phyloP scores from a whole-genome alignment of 108 stramenopile species.

The Nitzschia palea region DNA sequence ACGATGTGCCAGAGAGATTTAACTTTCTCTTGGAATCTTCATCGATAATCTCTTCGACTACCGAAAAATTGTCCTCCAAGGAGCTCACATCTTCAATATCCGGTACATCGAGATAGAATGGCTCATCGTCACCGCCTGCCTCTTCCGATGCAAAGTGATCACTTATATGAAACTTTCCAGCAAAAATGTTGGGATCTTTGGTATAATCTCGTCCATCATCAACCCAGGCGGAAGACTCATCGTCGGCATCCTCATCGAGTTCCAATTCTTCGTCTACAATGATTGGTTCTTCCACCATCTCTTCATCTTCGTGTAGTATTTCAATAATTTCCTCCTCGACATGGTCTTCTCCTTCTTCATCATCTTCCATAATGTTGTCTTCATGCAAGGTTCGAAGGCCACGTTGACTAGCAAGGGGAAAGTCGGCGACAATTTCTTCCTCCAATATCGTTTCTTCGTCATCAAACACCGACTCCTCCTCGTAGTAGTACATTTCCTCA shows the following conservation, averaged over 20 bases:
- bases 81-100: constrained; percentile 9
- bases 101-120: neutral
- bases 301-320: neutral
- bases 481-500: neutral
- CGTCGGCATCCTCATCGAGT: constrained; percentile 2
- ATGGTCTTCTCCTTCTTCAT: neutral
- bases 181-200: neutral
- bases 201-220: constrained; percentile 5
- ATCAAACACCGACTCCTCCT: neutral
- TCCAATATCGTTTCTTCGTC: constrained; percentile 3
- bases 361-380: neutral
- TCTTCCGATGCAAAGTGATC: constrained; percentile 10
- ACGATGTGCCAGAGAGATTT: neutral
- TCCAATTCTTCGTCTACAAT: constrained; percentile 5
- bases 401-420: neutral
- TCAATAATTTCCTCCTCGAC: neutral
- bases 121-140: neutral
- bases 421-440: neutral
- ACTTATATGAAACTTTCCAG: neutral
- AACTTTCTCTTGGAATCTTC: neutral
- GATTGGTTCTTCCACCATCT: neutral
- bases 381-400: neutral
- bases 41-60: neutral
- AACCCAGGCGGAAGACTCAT: constrained; percentile 6
- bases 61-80: neutral